Evolutionary conservation across 352 stramenopile species (phyloP).

Genomic region (Globisporangium paddicum): DNA sequence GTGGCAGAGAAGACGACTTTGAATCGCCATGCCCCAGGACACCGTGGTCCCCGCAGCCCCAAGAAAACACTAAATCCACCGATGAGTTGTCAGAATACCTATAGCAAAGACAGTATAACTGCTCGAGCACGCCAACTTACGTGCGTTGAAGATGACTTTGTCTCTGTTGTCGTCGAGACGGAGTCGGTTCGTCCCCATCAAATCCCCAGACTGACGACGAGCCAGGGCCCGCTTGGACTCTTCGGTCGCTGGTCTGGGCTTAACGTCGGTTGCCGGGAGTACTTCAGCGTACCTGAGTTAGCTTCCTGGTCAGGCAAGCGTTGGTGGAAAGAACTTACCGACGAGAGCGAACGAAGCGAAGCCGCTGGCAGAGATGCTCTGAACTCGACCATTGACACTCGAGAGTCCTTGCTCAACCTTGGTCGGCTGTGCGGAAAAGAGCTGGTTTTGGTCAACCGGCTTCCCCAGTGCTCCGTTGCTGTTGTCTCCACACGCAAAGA

Average conservation of each 20-base stretch:
- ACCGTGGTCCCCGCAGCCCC: conserved; percentile 57
- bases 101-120: not conserved
- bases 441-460: not conserved
- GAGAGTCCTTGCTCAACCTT: conserved; percentile 27
- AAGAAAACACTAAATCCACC: conserved; percentile 80
- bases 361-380: conserved; percentile 51
- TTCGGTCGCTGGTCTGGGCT: conserved; percentile 7
- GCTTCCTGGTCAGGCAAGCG: not conserved
- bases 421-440: conserved; percentile 14
- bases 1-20: conserved; percentile 29
- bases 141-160: conserved; percentile 7
- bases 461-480: conserved; percentile 45
- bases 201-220: conserved; percentile 17
- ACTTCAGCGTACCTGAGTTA: conserved; percentile 8
- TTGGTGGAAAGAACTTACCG: conserved; percentile 21
- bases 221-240: conserved; percentile 12
- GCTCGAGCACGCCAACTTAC: not conserved
- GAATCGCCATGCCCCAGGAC: conserved; percentile 55
- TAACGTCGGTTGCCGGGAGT: conserved; percentile 14
- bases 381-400: conserved; percentile 23
- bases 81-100: not conserved
- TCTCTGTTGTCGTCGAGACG: conserved; percentile 6
- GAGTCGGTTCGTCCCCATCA: conserved; percentile 11
- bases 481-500: conserved; percentile 76
- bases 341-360: conserved; percentile 70